Percentiles rank a stretch among this genome's conserved stretches.
Evolutionary conservation across 169 alveolate species (phyloP).

Genomic region (Hammondia hammondi): DNA sequence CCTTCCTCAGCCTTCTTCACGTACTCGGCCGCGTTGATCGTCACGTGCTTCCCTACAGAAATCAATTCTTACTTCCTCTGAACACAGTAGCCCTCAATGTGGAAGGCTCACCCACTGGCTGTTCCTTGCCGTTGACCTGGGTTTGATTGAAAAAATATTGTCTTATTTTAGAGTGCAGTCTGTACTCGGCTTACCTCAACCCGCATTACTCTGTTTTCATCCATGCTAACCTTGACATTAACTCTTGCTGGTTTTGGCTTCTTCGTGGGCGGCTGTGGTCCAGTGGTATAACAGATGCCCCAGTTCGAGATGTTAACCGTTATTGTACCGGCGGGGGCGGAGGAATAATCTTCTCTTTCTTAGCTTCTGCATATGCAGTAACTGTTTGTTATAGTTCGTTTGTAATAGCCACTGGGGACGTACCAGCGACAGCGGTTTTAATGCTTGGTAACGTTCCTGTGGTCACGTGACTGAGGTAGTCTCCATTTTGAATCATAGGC

Average conservation of each 20-base stretch:
- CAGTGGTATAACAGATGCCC: not conserved
- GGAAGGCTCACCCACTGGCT: conserved; percentile 61
- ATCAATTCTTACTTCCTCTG: not conserved
- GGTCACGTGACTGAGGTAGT: not conserved
- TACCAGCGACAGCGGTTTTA: conserved; percentile 63
- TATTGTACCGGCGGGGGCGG: conserved; percentile 63
- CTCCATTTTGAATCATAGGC: not conserved
- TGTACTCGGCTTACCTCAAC: conserved; percentile 35
- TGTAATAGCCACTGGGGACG: not conserved
- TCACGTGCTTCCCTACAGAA: conserved; percentile 32
- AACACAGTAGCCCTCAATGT: not conserved
- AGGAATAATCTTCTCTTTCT: conserved; percentile 33
- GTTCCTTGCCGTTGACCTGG: conserved; percentile 69
- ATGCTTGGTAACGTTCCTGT: conserved; percentile 67
- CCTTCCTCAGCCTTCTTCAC: not conserved
- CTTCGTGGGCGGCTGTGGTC: conserved; percentile 42
- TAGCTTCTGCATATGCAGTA: conserved; percentile 28
- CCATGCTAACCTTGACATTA: conserved; percentile 56
- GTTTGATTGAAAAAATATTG: not conserved
- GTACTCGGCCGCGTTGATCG: conserved; percentile 28
- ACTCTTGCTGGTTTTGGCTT: conserved; percentile 50
- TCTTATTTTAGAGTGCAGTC: not conserved
- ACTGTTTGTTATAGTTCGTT: not conserved
- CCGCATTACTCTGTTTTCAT: conserved; percentile 37
- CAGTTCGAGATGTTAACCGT: not conserved